A percentile compares a stretch with the other conserved stretches of the same genome.
phyloP scores from a whole-genome alignment of 495 filamentous ascomycete species.

The Penicillium macrosclerotiorum region DNA sequence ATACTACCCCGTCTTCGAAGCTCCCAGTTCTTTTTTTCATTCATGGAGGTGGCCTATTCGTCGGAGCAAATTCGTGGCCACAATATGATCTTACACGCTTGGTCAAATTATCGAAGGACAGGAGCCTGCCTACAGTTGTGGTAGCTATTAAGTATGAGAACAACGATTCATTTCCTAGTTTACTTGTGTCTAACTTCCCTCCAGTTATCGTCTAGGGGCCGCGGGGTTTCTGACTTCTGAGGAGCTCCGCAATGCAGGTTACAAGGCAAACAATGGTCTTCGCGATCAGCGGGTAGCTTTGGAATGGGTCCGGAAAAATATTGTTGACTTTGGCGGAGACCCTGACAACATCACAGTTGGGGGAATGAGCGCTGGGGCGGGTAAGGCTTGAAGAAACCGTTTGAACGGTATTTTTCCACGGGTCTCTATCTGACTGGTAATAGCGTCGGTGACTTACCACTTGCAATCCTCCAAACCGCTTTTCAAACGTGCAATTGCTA shows the following conservation, averaged over 20 bases:
- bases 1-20: conserved; percentile 22
- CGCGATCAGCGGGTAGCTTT: conserved; percentile 34
- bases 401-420: no score
- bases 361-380: conserved; percentile 66
- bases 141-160: conserved; percentile 45
- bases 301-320: conserved; percentile 36
- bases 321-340: conserved; percentile 61
- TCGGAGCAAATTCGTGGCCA: conserved; percentile 41
- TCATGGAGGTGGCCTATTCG: conserved; percentile 41
- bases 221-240: conserved; percentile 50
- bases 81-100: conserved; percentile 39
- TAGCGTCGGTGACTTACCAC: conserved; percentile 37
- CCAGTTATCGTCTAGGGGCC: conserved; percentile 45
- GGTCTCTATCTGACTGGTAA: conserved; percentile 1
- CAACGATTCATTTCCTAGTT: conserved; percentile 38
- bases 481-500: conserved; percentile 38
- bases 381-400: no score
- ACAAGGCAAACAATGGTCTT: conserved; percentile 35
- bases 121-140: conserved; percentile 39
- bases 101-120: conserved; percentile 38
- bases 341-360: conserved; percentile 62
- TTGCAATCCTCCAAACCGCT: conserved; percentile 35
- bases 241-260: conserved; percentile 30
- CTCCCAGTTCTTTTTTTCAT: conserved; percentile 48
- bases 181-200: neutral